Evolutionary conservation across 1,284 basidiomycete species (phyloP).

Genomic region (Exobasidium cylindrosporum): DNA sequence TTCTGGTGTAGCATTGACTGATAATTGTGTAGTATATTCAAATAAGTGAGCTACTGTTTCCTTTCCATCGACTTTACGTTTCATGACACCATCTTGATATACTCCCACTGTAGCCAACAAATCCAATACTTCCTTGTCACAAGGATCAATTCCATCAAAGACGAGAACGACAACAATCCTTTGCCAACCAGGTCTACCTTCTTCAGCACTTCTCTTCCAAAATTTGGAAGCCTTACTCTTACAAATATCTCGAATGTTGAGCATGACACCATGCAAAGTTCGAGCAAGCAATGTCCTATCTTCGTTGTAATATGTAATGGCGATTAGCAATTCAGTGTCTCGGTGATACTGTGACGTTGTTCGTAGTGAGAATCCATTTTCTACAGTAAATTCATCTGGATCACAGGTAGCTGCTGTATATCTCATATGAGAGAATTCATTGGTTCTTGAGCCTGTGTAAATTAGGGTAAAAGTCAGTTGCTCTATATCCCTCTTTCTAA

Average conservation of each 20-base stretch:
- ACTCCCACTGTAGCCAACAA: slow-evolving; percentile 57
- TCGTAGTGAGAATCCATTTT: slow-evolving; percentile 75
- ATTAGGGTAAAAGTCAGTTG: background rate
- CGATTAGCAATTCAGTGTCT: slow-evolving; percentile 84
- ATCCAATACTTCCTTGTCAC: slow-evolving; percentile 70
- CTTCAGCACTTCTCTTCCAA: slow-evolving; percentile 67
- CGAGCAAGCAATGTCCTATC: slow-evolving; percentile 75
- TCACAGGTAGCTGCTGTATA: slow-evolving; percentile 76
- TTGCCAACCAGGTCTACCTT: slow-evolving; percentile 69
- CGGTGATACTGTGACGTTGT: slow-evolving; percentile 77
- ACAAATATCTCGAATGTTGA: slow-evolving; percentile 97
- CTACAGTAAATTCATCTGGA: slow-evolving; percentile 76
- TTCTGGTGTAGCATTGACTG: slow-evolving; percentile 81
- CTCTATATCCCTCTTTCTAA: background rate
- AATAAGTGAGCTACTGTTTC: slow-evolving; percentile 81
- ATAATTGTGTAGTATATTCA: slow-evolving; percentile 63
- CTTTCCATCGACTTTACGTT: slow-evolving; percentile 82
- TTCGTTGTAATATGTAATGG: slow-evolving; percentile 70
- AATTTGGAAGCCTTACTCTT: slow-evolving; percentile 91
- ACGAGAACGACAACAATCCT: slow-evolving; percentile 80
- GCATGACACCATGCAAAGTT: slow-evolving; percentile 90
- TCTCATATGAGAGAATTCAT: slow-evolving; percentile 90
- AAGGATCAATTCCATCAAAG: slow-evolving; percentile 88
- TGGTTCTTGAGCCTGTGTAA: slow-evolving; percentile 18
- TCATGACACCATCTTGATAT: slow-evolving; percentile 77